Evolutionary conservation across 2,329 filamentous ascomycete genomes (phyloP), one percentile per base, ranked within the genome.

Genomic region (Cladophialophora bantiana): DNA sequence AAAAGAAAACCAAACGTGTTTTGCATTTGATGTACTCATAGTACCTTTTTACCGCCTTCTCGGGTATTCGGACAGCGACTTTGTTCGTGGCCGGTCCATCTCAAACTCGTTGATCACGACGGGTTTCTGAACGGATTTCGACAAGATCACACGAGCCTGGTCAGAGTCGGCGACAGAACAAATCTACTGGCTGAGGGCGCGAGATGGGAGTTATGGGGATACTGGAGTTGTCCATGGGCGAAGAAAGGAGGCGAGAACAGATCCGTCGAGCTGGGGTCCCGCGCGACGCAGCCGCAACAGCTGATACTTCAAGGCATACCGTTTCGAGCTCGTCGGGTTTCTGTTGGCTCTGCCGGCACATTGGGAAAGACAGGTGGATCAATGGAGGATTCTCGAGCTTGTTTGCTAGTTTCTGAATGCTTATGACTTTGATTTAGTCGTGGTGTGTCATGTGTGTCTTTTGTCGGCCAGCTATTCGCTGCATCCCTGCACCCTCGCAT

Each of bases 11-110:
- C 34, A 48, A 62, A 12, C 62, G 53, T 38, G 36, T 20, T 26
- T 36, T 55, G 40, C 34, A 45, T 48, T 60, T 61, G 34, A 64
- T 64, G 60, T 64, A 67, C 52, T 64, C 52, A 64, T 64, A 67
- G 65, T 64, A 59, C 34, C 9, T 20, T 50, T 59, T 59, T n/a
- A 35, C 42, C 7, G 45, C 53, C 59, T 60, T 60, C 40, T 40
- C 61, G 53, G 18, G 38, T 18, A 7, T 13, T 56, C 31, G 32
- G 61, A 10, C 38, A 53, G 53, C n/a, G 60, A 52, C 34, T 45
- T 18, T 52, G 32, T 45, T 10, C 52, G 32, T 48, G 12, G 20
- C 38, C 12, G 15, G 36, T 35, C 18, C 12, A 40, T 64, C 15
- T 31, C 31, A 18, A 26, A 20, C 18, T 50, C 45, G 26, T 20